These are phyloP conservation scores for Psilocybe cubensis DNA, from an alignment of 768 basidiomycete genomes.

Conservation along the genomic window DNA sequence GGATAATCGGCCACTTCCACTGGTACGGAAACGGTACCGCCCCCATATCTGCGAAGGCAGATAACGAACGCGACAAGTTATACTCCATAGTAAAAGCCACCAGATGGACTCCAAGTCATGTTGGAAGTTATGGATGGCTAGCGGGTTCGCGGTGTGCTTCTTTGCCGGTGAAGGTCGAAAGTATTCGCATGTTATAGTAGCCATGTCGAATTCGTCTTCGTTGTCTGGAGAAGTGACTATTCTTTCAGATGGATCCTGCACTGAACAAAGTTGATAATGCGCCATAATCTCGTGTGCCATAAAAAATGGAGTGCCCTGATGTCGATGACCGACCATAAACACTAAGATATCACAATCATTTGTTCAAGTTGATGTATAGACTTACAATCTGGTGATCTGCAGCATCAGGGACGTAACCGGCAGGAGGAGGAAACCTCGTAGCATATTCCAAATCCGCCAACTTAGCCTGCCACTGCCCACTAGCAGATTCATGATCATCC, in stretches of 20 bases:
- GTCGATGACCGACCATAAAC: background rate
- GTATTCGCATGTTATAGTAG: too few species aligned
- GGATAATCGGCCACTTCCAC: too few species aligned
- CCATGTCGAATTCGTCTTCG: background rate
- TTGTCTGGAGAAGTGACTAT: background rate
- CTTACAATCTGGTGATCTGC: background rate
- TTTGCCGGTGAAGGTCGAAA: background rate
- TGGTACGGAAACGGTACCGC: too few species aligned
- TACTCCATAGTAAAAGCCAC: conserved; percentile 6
- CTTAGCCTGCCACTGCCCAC: background rate
- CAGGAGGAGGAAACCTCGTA: background rate
- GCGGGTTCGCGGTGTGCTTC: background rate
- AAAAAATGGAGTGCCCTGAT: conserved; percentile 2
- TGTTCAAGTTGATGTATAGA: background rate
- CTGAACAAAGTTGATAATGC: background rate
- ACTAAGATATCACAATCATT: background rate
- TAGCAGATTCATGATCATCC: too few species aligned
- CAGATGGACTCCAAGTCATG: conserved; percentile 4
- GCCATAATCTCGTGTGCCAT: conserved; percentile 1
- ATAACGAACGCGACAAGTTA: conserved; percentile 18
- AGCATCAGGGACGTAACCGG: background rate
- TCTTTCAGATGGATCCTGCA: background rate
- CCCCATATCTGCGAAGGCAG: background rate
- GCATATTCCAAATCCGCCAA: conserved; percentile 3
- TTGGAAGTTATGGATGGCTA: background rate